phyloP scores from a whole-genome alignment of 495 filamentous ascomycete species.

The Podospora sp. region DNA sequence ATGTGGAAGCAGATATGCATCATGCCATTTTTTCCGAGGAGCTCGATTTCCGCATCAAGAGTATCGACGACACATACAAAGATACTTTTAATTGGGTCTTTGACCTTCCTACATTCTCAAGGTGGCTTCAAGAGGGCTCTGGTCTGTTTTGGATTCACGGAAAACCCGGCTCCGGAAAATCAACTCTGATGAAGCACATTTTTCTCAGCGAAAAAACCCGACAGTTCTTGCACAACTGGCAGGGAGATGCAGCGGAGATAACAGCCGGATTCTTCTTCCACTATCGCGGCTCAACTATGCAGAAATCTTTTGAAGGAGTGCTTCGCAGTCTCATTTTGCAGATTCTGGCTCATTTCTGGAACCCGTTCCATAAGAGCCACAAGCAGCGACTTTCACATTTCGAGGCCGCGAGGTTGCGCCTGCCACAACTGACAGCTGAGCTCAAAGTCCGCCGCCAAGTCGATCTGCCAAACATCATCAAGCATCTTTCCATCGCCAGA shows the following conservation, averaged over 20 bases:
- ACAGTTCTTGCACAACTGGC: conserved; percentile 7
- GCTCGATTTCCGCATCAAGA: background rate
- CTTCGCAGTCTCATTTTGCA: conserved; percentile 25
- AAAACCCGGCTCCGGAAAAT: conserved; percentile 55
- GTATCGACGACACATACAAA: background rate
- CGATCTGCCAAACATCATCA: no score
- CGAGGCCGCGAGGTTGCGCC: background rate
- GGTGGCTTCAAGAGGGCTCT: conserved; percentile 11
- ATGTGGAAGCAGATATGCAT: background rate
- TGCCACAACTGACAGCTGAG: no score
- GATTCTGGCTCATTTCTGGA: background rate
- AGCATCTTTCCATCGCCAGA: no score
- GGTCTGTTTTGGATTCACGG: conserved; percentile 49
- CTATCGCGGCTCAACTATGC: conserved; percentile 29
- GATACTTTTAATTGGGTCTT: background rate
- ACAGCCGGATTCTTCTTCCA: conserved; percentile 14
- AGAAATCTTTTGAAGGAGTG: conserved; percentile 49
- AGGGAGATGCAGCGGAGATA: background rate
- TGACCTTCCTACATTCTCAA: background rate
- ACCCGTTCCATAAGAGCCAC: background rate
- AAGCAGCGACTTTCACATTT: background rate
- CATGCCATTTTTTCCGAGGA: background rate
- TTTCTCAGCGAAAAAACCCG: background rate
- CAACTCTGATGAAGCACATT: conserved; percentile 53
- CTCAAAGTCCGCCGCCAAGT: no score